A percentile compares a stretch with the other conserved stretches of the same genome.
Conservation (phyloP, 2,329 filamentous ascomycete species). For the Gaeumannomyces sp. region DNA sequence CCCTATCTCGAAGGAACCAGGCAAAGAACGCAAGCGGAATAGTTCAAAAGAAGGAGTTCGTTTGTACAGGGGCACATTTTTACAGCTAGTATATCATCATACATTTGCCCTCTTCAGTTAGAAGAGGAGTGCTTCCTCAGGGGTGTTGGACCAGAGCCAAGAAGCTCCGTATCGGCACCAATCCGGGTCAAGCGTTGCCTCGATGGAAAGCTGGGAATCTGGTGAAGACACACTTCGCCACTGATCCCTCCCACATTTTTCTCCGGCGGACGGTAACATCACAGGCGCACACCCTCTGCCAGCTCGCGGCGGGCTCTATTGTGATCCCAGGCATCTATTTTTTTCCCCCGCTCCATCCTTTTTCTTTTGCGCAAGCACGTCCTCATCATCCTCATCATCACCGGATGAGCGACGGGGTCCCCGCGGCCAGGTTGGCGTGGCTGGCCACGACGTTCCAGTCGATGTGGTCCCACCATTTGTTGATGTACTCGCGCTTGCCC, state of each 20-base stretch:
- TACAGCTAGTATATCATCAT: conserved; percentile 1
- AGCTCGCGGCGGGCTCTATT: background rate
- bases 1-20: too few species aligned
- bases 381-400: background rate
- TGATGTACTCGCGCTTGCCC: conserved; percentile 70
- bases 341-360: conserved; percentile 2
- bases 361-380: background rate
- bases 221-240: too few species aligned
- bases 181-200: too few species aligned
- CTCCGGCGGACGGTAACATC: background rate
- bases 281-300: background rate
- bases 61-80: background rate
- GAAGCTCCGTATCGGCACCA: background rate
- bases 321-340: background rate
- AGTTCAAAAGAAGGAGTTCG: background rate
- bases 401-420: background rate
- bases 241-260: too few species aligned
- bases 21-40: too few species aligned
- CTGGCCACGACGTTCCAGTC: conserved; percentile 72
- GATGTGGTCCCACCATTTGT: conserved; percentile 81
- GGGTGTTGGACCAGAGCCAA: background rate
- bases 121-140: background rate
- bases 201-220: background rate
- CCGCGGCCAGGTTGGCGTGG: conserved; percentile 24
- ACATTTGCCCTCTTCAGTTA: background rate